Conservation (phyloP, 208 protist genomes). For the Strigomonas culicis region DNA sequence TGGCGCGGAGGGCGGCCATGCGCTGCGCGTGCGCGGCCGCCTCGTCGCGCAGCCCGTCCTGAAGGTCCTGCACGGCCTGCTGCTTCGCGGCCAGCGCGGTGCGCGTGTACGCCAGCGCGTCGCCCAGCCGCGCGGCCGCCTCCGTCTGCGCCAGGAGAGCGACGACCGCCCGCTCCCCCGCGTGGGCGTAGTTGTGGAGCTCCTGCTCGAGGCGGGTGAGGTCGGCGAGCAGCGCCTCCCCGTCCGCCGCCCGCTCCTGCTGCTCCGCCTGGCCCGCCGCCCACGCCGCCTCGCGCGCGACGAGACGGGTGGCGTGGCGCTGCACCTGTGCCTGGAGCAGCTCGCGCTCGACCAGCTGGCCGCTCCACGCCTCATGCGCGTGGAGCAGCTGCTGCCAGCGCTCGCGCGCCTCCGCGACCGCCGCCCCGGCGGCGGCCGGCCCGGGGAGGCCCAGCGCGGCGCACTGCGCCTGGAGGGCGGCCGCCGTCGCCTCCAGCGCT, state of each 20-base stretch:
- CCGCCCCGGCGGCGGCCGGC: too few relatives aligned
- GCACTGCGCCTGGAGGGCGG: not conserved
- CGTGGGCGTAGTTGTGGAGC: conserved; percentile 20
- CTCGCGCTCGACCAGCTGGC: not conserved
- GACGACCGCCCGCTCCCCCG: conserved; percentile 14
- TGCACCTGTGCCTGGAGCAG: not conserved
- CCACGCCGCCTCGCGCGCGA: not conserved
- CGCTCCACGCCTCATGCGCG: not conserved
- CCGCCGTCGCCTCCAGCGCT: not conserved
- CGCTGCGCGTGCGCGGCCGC: conserved; percentile 4
- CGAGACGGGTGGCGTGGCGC: not conserved
- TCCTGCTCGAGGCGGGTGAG: conserved; percentile 8
- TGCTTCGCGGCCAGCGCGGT: conserved; percentile 2
- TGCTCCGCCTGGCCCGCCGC: not conserved
- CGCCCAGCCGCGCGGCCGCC: conserved; percentile 2
- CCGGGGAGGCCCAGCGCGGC: not conserved
- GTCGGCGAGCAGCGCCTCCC: not conserved
- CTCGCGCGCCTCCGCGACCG: not conserved
- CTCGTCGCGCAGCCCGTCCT: not conserved
- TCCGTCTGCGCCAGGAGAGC: conserved; percentile 4
- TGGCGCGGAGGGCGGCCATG: not conserved
- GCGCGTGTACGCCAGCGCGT: not conserved
- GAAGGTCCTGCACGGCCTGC: not conserved
- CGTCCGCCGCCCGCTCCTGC: not conserved
- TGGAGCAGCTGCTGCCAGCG: not conserved